A percentile compares a stretch with the other conserved stretches of the same genome.
Conservation (phyloP, 2,329 filamentous ascomycete species). For the Septoria linicola region DNA sequence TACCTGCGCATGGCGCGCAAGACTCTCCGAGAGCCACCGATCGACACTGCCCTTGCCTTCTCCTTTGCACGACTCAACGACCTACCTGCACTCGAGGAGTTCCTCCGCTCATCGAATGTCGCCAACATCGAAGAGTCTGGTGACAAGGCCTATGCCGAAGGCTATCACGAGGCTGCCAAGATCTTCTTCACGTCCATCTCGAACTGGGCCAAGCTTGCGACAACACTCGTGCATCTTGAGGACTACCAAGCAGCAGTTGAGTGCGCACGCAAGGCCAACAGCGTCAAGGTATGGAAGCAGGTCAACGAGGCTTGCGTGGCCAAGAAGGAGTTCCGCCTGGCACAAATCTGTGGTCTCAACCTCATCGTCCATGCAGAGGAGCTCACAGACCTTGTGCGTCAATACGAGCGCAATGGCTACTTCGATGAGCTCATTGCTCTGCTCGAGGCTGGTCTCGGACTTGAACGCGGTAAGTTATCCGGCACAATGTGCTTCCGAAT, state of each 20-base stretch:
- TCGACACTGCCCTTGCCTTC: conserved; percentile 93
- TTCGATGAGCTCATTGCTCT: conserved; percentile 96
- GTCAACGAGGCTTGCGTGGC: conserved; percentile 93
- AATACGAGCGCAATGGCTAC: conserved; percentile 96
- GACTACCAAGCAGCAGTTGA: conserved; percentile 98
- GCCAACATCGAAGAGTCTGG: conserved; percentile 94
- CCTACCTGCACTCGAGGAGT: conserved; percentile 91
- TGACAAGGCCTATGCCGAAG: conserved; percentile 96
- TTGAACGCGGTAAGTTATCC: conserved; percentile 57
- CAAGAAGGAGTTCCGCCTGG: conserved; percentile 98
- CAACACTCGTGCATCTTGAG: conserved; percentile 91
- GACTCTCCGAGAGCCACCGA: conserved; percentile 86
- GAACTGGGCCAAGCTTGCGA: conserved; percentile 98
- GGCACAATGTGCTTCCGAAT: background rate
- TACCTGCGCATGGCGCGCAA: conserved; percentile 96
- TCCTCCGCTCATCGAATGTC: conserved; percentile 88
- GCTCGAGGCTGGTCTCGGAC: conserved; percentile 88
- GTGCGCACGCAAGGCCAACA: conserved; percentile 97
- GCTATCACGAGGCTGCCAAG: conserved; percentile 92
- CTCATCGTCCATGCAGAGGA: conserved; percentile 97
- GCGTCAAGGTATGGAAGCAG: conserved; percentile 98
- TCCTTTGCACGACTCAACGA: conserved; percentile 90
- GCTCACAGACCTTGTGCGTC: conserved; percentile 84
- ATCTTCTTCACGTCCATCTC: conserved; percentile 98
- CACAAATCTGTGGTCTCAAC: conserved; percentile 98